A percentile compares a stretch with the other conserved stretches of the same genome.
Evolutionary conservation across 371 early-diverging fungal genomes (phyloP).

Genomic region (Paraphysoderma sedebokerense): DNA sequence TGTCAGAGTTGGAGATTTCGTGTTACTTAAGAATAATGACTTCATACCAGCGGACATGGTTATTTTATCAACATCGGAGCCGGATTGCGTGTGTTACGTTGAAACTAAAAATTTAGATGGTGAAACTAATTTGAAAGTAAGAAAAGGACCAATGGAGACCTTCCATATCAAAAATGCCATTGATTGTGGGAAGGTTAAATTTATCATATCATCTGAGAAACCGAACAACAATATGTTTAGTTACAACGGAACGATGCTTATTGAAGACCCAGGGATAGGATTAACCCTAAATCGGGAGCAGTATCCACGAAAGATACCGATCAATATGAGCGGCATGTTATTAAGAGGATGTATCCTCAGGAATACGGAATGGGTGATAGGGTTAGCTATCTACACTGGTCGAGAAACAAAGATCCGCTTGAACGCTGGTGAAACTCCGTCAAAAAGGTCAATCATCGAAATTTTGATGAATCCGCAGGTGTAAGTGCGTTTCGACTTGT

Average conservation of each 20-base stretch:
- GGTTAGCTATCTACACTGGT: slow-evolving; percentile 72
- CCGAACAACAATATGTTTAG: slow-evolving; percentile 49
- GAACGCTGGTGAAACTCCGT: slow-evolving; percentile 76
- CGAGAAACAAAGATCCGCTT: slow-evolving; percentile 77
- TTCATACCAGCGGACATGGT: slow-evolving; percentile 42
- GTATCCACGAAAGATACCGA: slow-evolving; percentile 22
- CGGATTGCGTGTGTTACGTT: slow-evolving; percentile 35
- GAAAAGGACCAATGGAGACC: slow-evolving; percentile 11
- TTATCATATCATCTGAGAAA: background rate
- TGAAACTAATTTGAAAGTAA: slow-evolving; percentile 43
- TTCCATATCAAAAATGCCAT: slow-evolving; percentile 3
- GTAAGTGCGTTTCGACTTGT: no score
- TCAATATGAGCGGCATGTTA: slow-evolving; percentile 64
- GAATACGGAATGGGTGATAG: slow-evolving; percentile 74
- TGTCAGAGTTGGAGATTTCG: slow-evolving; percentile 4
- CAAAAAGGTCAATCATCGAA: slow-evolving; percentile 87
- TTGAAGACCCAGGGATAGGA: background rate
- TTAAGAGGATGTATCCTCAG: slow-evolving; percentile 79
- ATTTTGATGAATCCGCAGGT: slow-evolving; percentile 76
- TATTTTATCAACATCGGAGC: slow-evolving; percentile 20
- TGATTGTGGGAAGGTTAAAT: background rate
- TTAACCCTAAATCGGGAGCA: background rate
- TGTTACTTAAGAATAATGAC: slow-evolving; percentile 19
- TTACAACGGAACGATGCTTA: slow-evolving; percentile 34
- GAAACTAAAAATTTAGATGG: slow-evolving; percentile 58